phyloP scores from a whole-genome alignment of 805 yeast genomes.

The Myxozyma mucilagina region DNA sequence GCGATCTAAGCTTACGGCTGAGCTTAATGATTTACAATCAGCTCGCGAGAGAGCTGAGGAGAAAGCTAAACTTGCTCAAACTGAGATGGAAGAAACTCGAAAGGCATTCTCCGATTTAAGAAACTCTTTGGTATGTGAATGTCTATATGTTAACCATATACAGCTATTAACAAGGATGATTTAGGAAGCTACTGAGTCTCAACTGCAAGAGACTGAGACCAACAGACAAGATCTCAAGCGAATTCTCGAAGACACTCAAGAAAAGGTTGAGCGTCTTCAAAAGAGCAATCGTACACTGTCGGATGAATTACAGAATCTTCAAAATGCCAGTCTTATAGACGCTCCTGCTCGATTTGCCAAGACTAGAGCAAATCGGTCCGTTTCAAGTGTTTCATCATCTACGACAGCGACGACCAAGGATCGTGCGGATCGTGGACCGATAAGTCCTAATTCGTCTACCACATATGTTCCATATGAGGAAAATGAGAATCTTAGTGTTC shows the following conservation, averaged over 20 bases:
- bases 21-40: conserved; percentile 31
- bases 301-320: conserved; percentile 39
- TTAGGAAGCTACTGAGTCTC: conserved; percentile 34
- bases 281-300: conserved; percentile 39
- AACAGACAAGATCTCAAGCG: conserved; percentile 40
- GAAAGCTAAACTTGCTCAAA: conserved; percentile 32
- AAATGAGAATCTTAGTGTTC: conserved; percentile 38
- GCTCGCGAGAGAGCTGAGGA: conserved; percentile 36
- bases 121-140: conserved; percentile 26
- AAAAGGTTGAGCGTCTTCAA: conserved; percentile 42
- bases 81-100: conserved; percentile 38
- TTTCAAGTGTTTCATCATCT: conserved; percentile 14
- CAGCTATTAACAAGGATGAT: background rate
- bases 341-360: background rate
- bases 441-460: conserved; percentile 4
- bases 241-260: conserved; percentile 42
- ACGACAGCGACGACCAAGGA: background rate
- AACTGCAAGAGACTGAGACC: conserved; percentile 37
- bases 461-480: conserved; percentile 27
- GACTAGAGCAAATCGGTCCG: conserved; percentile 10
- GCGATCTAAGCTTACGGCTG: conserved; percentile 27
- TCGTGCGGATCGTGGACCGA: conserved; percentile 9
- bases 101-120: conserved; percentile 32
- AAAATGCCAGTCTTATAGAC: conserved; percentile 33
- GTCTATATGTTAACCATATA: background rate